Evolutionary conservation across 768 basidiomycete genomes (phyloP), one percentile per base, ranked within the genome.

Genomic region (Mrakia blollopis): DNA sequence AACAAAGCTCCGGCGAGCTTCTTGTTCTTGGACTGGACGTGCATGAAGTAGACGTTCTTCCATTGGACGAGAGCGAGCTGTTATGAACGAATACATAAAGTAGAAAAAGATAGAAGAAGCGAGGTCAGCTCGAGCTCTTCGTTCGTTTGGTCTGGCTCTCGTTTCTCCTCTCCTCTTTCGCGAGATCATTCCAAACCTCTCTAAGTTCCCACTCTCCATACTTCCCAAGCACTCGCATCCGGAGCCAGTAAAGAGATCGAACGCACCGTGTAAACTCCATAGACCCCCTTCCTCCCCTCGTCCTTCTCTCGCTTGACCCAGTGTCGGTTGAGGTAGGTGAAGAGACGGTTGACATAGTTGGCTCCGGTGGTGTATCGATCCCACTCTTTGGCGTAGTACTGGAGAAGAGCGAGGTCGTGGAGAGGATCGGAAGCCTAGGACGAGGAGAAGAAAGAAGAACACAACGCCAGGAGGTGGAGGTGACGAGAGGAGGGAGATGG

Each of bases 281-380:
- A 98, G 30, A 98, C 92, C 61, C 90, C 91, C 84, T 93, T 95
- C 81, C 95, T 87, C 23, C 97, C 97, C 83, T 98, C 96, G 81
- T 98, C 96, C 81, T 95, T 89, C 83, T 99, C 97, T 72, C 96
- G 88, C 86, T 95, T 96, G 62, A 99, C 96, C 97, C 97, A 99
- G 85, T 98, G 94, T 72, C 96, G 92, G 85, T 99, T 98, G 76
- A 99, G 88, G 85, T 98, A 98, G 3, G 93, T 95, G 86, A 98
- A 98, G 50, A 99, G 85, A 75, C 96, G 91, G 83, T 98, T 96
- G 85, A 98, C 93, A 83, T 97, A 98, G 82, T 92, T 94, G 1
- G 96, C 95, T 67, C 96, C 96, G 3, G 91, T 96, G 0, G 97
- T 99, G 85, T 98, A 98, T 62, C 94, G 88, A 81, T 92, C 91